Conservation (phyloP, 2,329 filamentous ascomycete genomes). For the Cladosporium sp. region DNA sequence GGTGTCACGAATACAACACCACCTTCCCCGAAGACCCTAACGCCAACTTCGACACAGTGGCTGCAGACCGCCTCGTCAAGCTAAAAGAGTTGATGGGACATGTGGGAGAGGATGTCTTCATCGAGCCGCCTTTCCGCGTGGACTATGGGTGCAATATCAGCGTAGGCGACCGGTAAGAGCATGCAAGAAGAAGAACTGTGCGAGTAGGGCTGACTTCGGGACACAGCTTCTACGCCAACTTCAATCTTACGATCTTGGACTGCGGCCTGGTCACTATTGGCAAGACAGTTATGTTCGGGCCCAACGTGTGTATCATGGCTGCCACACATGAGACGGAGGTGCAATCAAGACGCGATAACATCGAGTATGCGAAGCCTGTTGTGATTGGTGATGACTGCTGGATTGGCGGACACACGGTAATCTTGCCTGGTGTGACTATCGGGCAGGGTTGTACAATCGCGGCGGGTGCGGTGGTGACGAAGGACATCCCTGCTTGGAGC, state of each 20-base stretch:
- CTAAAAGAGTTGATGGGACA: conserved; percentile 18
- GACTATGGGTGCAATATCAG: conserved; percentile 68
- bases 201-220: background rate
- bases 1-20: conserved; percentile 60
- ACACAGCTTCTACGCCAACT: conserved; percentile 63
- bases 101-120: conserved; percentile 13
- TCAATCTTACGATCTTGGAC: conserved; percentile 56
- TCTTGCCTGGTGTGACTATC: conserved; percentile 31
- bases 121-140: conserved; percentile 60
- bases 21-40: conserved; percentile 46
- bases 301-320: conserved; percentile 53
- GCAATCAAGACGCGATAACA: conserved; percentile 46
- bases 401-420: conserved; percentile 29
- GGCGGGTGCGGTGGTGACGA: conserved; percentile 27
- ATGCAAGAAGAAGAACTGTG: background rate
- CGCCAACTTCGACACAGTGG: conserved; percentile 16
- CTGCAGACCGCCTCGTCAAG: conserved; percentile 1
- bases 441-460: conserved; percentile 29
- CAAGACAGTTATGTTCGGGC: conserved; percentile 53
- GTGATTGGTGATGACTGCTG: conserved; percentile 43
- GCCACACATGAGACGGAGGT: conserved; percentile 56
- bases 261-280: conserved; percentile 55
- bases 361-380: conserved; percentile 53
- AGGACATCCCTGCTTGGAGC: conserved; percentile 28
- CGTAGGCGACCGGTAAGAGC: conserved; percentile 46